Conservation (phyloP, 208 protist genomes). For the Phytomonas sp. region DNA sequence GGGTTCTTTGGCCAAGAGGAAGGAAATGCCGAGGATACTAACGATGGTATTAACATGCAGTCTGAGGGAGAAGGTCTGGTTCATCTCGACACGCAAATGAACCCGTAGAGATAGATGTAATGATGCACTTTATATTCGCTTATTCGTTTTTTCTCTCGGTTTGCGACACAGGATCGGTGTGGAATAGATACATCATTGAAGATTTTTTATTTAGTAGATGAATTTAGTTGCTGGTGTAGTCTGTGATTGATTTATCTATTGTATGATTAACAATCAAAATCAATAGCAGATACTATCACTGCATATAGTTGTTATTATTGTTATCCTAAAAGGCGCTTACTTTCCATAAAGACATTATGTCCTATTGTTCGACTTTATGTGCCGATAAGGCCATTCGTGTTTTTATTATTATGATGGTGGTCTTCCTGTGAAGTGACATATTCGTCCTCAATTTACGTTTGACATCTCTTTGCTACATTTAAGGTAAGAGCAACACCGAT, state of each 20-base stretch:
- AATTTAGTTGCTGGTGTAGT: slow-evolving; percentile 11
- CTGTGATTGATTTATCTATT: slow-evolving; percentile 13
- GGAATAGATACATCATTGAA: neutral
- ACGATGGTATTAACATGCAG: neutral
- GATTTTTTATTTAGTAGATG: slow-evolving; percentile 12
- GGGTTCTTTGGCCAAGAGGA: slow-evolving; percentile 33
- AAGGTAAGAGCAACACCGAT: neutral
- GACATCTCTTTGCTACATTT: neutral
- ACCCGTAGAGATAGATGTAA: neutral
- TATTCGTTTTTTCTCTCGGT: slow-evolving; percentile 3
- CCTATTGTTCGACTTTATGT: neutral
- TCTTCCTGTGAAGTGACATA: neutral
- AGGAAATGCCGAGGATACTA: neutral
- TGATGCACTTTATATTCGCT: slow-evolving; percentile 3
- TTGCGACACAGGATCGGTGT: neutral
- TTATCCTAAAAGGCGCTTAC: neutral
- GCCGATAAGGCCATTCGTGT: neutral
- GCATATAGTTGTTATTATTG: neutral
- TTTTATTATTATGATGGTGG: neutral
- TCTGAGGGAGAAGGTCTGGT: neutral
- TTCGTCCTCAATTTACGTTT: neutral
- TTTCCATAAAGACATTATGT: neutral
- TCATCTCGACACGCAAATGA: slow-evolving; percentile 3
- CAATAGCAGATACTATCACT: slow-evolving; percentile 4
- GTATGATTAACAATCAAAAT: slow-evolving; percentile 3